phyloP scores from a whole-genome alignment of 2,329 filamentous ascomycete species.

The Colletotrichum camelliae region DNA sequence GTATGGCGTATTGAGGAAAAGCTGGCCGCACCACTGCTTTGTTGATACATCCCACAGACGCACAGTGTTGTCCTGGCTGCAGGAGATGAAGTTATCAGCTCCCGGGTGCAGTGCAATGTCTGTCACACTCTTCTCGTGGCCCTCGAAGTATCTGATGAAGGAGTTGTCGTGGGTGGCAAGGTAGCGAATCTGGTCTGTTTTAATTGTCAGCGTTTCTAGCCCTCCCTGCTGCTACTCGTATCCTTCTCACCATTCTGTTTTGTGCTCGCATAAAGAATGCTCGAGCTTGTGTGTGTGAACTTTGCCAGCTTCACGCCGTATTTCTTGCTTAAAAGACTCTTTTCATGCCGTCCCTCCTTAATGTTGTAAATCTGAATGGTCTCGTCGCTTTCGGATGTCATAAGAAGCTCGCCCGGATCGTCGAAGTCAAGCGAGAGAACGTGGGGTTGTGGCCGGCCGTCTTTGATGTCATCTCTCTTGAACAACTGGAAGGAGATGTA shows the following conservation, averaged over 20 bases:
- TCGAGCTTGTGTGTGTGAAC: conserved; percentile 90
- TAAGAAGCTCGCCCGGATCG: conserved; percentile 89
- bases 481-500: conserved; percentile 54
- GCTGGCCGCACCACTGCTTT: conserved; percentile 78
- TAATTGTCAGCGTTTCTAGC: neutral
- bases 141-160: conserved; percentile 95
- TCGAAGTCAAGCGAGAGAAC: conserved; percentile 96
- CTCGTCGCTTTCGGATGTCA: conserved; percentile 92
- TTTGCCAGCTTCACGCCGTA: conserved; percentile 94
- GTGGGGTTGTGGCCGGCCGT: conserved; percentile 59
- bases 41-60: conserved; percentile 88
- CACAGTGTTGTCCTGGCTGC: conserved; percentile 88
- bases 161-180: conserved; percentile 94
- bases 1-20: conserved; percentile 81
- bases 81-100: conserved; percentile 90
- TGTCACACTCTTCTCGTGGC: conserved; percentile 86
- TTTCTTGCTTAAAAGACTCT: conserved; percentile 92
- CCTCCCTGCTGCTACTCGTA: conserved; percentile 15
- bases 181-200: conserved; percentile 65
- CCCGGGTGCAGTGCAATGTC: conserved; percentile 84
- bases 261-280: conserved; percentile 94
- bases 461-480: conserved; percentile 60
- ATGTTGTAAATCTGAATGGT: conserved; percentile 96
- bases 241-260: conserved; percentile 77
- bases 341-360: conserved; percentile 86